phyloP scores from a whole-genome alignment of 2,329 filamentous ascomycete species.

The Diaporthe eres region DNA sequence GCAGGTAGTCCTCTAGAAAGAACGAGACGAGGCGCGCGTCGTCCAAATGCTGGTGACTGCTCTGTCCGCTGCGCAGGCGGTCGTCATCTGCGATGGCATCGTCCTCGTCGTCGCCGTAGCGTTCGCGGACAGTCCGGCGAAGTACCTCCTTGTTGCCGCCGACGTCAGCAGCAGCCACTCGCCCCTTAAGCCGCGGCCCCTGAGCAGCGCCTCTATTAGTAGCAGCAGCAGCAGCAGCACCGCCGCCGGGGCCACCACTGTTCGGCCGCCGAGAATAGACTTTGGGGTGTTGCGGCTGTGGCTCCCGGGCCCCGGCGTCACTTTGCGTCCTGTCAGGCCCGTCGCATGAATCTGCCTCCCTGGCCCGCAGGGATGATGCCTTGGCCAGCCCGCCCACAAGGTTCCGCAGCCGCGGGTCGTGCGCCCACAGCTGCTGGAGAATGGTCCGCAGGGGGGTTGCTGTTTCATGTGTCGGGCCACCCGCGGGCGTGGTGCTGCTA shows the following conservation, averaged over 20 bases:
- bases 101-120: background rate
- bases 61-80: conserved; percentile 3
- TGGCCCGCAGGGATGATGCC: conserved; percentile 15
- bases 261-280: conserved; percentile 16
- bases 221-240: background rate
- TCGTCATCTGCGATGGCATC: background rate
- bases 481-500: background rate
- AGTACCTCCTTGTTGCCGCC: conserved; percentile 39
- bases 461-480: conserved; percentile 28
- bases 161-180: background rate
- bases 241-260: background rate
- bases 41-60: conserved; percentile 40
- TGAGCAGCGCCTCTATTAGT: background rate
- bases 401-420: conserved; percentile 49
- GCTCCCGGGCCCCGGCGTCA: conserved; percentile 17
- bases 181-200: background rate
- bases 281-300: conserved; percentile 7
- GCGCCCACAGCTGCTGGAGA: conserved; percentile 49
- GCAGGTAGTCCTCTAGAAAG: conserved; percentile 50
- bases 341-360: conserved; percentile 22
- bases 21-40: conserved; percentile 50
- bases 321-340: background rate
- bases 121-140: conserved; percentile 17
- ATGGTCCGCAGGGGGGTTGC: conserved; percentile 49
- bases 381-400: conserved; percentile 43